These are phyloP conservation scores for Trichocladium uniseriatum DNA, from an alignment of 495 filamentous ascomycete species.

Conservation along the genomic window DNA sequence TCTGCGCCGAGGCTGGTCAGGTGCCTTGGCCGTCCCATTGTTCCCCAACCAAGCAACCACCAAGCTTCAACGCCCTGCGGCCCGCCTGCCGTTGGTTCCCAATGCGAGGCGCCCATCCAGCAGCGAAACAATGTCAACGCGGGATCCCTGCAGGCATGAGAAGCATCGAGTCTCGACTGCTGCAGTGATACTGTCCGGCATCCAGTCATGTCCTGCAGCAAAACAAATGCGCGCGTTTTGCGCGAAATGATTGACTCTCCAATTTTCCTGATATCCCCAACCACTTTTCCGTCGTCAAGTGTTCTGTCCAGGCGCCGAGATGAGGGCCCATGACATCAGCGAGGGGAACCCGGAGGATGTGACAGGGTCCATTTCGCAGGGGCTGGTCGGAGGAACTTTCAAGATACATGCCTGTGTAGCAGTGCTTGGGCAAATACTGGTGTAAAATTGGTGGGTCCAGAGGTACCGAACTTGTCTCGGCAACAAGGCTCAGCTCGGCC, in stretches of 20 bases:
- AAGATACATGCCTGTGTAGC: conserved; percentile 1
- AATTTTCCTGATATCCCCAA: no score
- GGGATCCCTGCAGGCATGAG: no score
- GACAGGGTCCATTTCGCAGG: conserved; percentile 15
- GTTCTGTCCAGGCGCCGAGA: not conserved
- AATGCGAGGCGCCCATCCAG: no score
- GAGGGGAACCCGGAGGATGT: conserved; percentile 5
- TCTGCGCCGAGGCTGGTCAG: not conserved
- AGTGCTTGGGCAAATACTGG: not conserved
- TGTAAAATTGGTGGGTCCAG: not conserved
- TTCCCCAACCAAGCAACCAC: not conserved
- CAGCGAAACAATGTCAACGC: no score
- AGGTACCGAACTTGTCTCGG: conserved; percentile 14
- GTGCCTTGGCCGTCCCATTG: not conserved
- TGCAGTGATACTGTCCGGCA: no score
- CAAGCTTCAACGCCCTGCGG: no score
- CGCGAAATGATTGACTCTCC: no score
- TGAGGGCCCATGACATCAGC: conserved; percentile 22
- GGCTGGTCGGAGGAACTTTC: conserved; percentile 4
- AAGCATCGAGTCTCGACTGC: no score
- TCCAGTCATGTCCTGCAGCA: no score
- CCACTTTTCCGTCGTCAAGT: not conserved
- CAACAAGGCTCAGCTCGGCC: conserved; percentile 12
- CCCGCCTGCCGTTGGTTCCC: no score
- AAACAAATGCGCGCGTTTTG: no score